Evolutionary conservation across 2,329 filamentous ascomycete genomes (phyloP).

Genomic region (Ambrosiella xylebori): DNA sequence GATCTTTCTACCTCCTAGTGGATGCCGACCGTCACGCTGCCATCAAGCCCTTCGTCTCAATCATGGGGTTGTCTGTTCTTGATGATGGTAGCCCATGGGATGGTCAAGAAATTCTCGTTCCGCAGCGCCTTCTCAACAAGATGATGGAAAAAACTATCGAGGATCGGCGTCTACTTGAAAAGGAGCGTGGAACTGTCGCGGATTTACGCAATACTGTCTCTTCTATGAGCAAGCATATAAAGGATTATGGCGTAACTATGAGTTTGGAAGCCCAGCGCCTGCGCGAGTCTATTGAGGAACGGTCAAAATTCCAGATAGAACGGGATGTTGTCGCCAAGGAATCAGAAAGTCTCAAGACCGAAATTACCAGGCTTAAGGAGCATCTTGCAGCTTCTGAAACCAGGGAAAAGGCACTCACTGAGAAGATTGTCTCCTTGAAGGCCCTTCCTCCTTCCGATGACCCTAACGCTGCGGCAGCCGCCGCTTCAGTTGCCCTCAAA

Average conservation of each 20-base stretch:
- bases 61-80: conserved; percentile 11
- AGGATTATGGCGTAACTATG: conserved; percentile 28
- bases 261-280: conserved; percentile 29
- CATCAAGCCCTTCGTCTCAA: conserved; percentile 10
- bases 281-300: conserved; percentile 34
- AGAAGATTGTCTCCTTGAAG: conserved; percentile 14
- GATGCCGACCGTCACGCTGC: conserved; percentile 11
- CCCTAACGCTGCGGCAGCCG: background rate
- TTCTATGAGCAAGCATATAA: conserved; percentile 27
- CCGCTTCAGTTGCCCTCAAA: background rate
- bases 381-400: conserved; percentile 15
- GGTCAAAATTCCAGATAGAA: conserved; percentile 29
- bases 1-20: conserved; percentile 5
- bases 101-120: conserved; percentile 4
- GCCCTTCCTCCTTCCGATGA: background rate
- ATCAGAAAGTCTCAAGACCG: conserved; percentile 18
- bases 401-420: conserved; percentile 21
- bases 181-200: conserved; percentile 18
- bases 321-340: conserved; percentile 21
- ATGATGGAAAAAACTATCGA: conserved; percentile 17
- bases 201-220: conserved; percentile 25
- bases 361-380: conserved; percentile 21
- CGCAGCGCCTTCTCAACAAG: conserved; percentile 6
- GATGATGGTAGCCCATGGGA: conserved; percentile 7
- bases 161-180: conserved; percentile 25